phyloP scores from a whole-genome alignment of 2,329 filamentous ascomycete species.

The Fusarium euwallaceae region DNA sequence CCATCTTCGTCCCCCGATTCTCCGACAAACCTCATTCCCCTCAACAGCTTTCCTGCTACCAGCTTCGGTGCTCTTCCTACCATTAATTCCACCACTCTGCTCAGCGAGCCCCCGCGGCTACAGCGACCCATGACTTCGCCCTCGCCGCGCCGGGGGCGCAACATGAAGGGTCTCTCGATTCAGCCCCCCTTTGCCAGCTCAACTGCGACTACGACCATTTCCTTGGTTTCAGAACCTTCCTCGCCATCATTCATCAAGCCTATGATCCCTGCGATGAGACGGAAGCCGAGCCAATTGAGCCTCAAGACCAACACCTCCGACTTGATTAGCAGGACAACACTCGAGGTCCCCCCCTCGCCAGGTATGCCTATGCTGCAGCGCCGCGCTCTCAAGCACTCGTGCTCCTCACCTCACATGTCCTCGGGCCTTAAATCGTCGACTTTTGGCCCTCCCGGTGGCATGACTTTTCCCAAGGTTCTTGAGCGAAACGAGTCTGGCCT shows the following conservation, averaged over 20 bases:
- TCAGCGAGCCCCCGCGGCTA: conserved; percentile 58
- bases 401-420: conserved; percentile 76
- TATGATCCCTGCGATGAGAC: conserved; percentile 76
- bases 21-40: conserved; percentile 78
- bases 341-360: conserved; percentile 70
- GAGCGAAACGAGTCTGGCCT: conserved; percentile 72
- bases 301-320: conserved; percentile 78
- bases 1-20: conserved; percentile 95
- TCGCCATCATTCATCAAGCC: conserved; percentile 87
- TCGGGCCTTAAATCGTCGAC: conserved; percentile 69
- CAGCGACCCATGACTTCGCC: conserved; percentile 76
- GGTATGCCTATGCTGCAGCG: conserved; percentile 70
- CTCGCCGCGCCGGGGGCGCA: conserved; percentile 79
- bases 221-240: conserved; percentile 73
- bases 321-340: conserved; percentile 60
- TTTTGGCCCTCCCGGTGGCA: conserved; percentile 72
- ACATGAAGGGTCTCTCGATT: conserved; percentile 87
- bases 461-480: conserved; percentile 72
- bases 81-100: conserved; percentile 41
- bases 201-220: conserved; percentile 61
- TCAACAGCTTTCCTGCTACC: conserved; percentile 76
- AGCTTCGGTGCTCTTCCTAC: conserved; percentile 61
- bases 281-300: conserved; percentile 83
- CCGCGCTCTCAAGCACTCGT: conserved; percentile 75
- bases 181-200: conserved; percentile 68